Evolutionary conservation across 108 stramenopile species (phyloP).

Genomic region (Conticribra guillardii): DNA sequence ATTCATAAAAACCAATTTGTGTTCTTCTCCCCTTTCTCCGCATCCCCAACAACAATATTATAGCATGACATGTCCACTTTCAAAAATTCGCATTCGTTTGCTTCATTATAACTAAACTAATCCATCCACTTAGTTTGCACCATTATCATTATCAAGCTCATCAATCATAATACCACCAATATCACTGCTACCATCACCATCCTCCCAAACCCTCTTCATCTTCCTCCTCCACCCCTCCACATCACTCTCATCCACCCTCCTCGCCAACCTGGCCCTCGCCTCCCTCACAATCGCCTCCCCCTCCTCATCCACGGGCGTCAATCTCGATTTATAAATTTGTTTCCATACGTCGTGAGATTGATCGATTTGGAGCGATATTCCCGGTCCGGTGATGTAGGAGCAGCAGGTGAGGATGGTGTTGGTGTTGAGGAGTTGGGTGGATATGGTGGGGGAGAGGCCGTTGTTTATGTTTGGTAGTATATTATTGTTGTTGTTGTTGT

Average conservation of each 20-base stretch:
- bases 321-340: conserved; percentile 51
- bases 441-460: conserved; percentile 65
- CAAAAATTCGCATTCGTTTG: too few species aligned
- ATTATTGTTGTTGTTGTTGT: neutral
- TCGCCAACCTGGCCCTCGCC: conserved; percentile 40
- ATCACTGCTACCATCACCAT: neutral
- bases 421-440: conserved; percentile 30
- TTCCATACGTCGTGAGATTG: conserved; percentile 63
- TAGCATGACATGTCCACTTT: too few species aligned
- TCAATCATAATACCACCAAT: too few species aligned
- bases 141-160: too few species aligned
- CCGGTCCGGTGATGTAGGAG: conserved; percentile 58
- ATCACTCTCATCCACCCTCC: conserved; percentile 36
- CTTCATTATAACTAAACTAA: too few species aligned
- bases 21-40: too few species aligned
- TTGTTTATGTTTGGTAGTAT: conserved; percentile 42
- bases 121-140: too few species aligned
- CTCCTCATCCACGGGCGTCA: conserved; percentile 36
- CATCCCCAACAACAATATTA: too few species aligned
- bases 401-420: conserved; percentile 72
- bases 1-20: too few species aligned
- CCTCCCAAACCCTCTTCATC: conserved; percentile 25
- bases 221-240: conserved; percentile 40
- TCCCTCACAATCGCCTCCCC: conserved; percentile 39
- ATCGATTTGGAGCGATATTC: conserved; percentile 51